Base-by-base conservation (phyloP, 176 grass and related monocot species). In the Cocos nucifera region DNA sequence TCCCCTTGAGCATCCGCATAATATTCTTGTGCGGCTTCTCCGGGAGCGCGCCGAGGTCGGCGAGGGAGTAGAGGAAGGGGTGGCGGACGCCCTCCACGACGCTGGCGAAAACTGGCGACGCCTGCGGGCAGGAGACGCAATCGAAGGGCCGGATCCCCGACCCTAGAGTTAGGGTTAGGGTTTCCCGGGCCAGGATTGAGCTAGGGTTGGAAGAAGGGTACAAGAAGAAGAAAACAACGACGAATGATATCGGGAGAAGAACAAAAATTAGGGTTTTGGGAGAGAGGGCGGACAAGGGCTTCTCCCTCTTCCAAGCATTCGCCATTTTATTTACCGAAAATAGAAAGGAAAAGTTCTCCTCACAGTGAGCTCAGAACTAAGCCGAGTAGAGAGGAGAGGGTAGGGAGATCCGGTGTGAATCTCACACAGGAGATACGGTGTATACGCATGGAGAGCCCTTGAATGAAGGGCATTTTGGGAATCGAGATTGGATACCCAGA, bases 1-100 rank as follows among this genome's bases (percentile, higher is more conserved):
- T 96, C 15, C 81, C 74, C 72, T 96, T 96, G 53, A 96, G 63
- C 53, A 96, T 75, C 53, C 92, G 78, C 15, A 56, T 65, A 44
- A 97, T 91, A 76, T 88, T 97, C 80, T 82, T 91, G 56, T 92
- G 87, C 0, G 87, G 93, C 48, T 56, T 78, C 21, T 88, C 81
- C 15, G 87, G 87, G 54, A 98, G 77, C 1, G 79, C 15, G 0
- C 87, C 93, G 58, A 92, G 70, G 77, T 98, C 87, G 63, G 93
- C 73, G 61, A 92, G 77, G 44, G 87, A 98, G 76, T 80, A 98
- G 25, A 98, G 22, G 65, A 97, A 97, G 5, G 93, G 84, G 70
- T 67, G 57, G 19, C 80, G 74, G 15, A 92, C 84, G 69, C 81
- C 84, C 72, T 98, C 93, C 25, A 98, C 87, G 15, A 91, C 80